Base-by-base conservation (phyloP, 805 yeast genomes). In the Pichia deserticola region DNA sequence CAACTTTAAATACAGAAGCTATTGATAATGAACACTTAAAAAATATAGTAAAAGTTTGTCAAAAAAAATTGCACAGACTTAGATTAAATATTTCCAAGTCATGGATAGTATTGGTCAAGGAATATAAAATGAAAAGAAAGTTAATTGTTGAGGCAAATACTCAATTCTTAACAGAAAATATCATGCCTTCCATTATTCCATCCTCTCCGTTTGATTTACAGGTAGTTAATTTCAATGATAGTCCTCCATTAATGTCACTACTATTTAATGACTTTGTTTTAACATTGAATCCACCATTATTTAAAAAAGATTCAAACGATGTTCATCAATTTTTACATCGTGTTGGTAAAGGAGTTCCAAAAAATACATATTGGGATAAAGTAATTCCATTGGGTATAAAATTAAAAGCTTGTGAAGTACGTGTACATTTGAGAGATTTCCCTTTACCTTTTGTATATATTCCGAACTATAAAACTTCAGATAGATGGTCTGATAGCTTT, bases 331-430 rank as follows among this genome's bases (percentile, higher is more conserved):
- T 80, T 60, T 61, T 90, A 30, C 64, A 82, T 60, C 76, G 79
- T 5, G 71, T 85, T 7, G 98, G 97, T 2, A 89, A 89, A 61
- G 95, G 93, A 0, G 77, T 84, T 11, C 97, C 98, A 0, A 60
- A 61, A 47, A 87, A 84, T 50, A 79, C 89, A 0, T 60, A 72
- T 46, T 90, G 79, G 62, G 80, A 92, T 0, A 71, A 86, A 20
- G 61, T 84, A 61, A 58, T 89, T 2, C 97, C 97, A 0, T 58
- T 81, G 48, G 69, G 70, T 62, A 40, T 85, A 12, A 78, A 82
- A 48, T 68, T 86, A 45, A 71, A 68, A 13, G 69, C 86, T 37
- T 67, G 69, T 4, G 95, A 88, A 58, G 61, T 82, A 11, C 68
- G 93, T 51, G 74, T 81, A 57, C 92, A 86, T 61, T 57, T 90